A percentile compares a stretch with the other conserved stretches of the same genome.
Evolutionary conservation across 169 alveolate genomes (phyloP).

Genomic region (Miamiensis avidus): DNA sequence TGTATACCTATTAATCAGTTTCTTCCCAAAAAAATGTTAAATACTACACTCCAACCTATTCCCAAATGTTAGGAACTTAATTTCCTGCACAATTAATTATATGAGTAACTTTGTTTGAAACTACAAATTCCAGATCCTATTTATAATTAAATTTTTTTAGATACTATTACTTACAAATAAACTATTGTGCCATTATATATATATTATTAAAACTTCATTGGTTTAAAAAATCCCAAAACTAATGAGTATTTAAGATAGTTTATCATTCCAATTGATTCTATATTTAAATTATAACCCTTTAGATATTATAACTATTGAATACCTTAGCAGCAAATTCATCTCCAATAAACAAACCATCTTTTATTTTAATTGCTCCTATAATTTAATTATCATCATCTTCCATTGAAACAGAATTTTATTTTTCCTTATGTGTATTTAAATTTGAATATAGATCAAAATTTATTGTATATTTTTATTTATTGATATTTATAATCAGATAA

Average conservation of each 20-base stretch:
- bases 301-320: background rate
- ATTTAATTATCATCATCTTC: slow-evolving; percentile 13
- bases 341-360: slow-evolving; percentile 87
- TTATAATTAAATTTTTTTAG: background rate
- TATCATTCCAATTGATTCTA: background rate
- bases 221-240: background rate
- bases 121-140: slow-evolving; percentile 82
- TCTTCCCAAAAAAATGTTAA: slow-evolving; percentile 85
- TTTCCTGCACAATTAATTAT: slow-evolving; percentile 87
- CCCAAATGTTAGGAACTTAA: slow-evolving; percentile 86
- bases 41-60: slow-evolving; percentile 85
- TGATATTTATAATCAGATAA: too few species aligned
- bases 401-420: too few species aligned
- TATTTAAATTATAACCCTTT: background rate
- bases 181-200: too few species aligned
- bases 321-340: slow-evolving; percentile 80
- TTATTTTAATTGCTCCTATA: slow-evolving; percentile 84
- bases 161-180: too few species aligned
- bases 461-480: too few species aligned
- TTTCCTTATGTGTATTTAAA: too few species aligned
- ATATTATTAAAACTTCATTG: background rate
- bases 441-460: too few species aligned
- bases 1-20: slow-evolving; percentile 67
- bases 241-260: background rate
- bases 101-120: slow-evolving; percentile 84